A percentile compares a stretch with the other conserved stretches of the same genome.
These are phyloP conservation scores for Lachnellula occidentalis DNA, from an alignment of 2,329 filamentous ascomycete genomes.

Conservation along the genomic window DNA sequence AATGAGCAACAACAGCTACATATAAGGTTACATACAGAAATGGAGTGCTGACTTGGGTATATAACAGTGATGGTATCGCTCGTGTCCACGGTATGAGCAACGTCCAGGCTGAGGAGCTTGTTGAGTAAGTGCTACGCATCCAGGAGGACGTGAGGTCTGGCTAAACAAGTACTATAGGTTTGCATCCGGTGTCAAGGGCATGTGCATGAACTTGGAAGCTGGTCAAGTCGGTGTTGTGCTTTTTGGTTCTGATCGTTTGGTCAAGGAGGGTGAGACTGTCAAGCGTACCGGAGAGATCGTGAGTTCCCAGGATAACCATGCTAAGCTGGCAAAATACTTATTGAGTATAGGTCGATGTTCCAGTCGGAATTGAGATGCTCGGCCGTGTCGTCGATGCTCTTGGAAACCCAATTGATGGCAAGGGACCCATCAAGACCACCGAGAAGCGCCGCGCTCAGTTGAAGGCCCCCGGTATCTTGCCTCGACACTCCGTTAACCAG, in stretches of 20 bases:
- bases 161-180: constrained; percentile 56
- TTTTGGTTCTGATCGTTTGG: constrained; percentile 99
- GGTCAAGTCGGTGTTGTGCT: constrained; percentile 99
- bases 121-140: constrained; percentile 69
- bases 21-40: neutral
- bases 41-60: constrained; percentile 18
- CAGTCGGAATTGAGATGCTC: constrained; percentile 86
- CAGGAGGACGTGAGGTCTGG: constrained; percentile 6
- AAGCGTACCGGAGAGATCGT: constrained; percentile 99
- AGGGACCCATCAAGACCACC: constrained; percentile 90
- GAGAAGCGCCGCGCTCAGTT: constrained; percentile 95
- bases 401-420: constrained; percentile 98
- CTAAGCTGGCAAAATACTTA: constrained; percentile 13
- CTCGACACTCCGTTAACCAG: constrained; percentile 94
- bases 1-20: constrained; percentile 15
- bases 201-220: constrained; percentile 99
- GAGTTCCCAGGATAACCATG: constrained; percentile 39
- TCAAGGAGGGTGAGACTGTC: constrained; percentile 98
- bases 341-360: constrained; percentile 78
- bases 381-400: constrained; percentile 98
- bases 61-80: constrained; percentile 95
- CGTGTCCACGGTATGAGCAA: constrained; percentile 99
- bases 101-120: constrained; percentile 99
- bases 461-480: constrained; percentile 98
- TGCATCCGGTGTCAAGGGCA: constrained; percentile 99